phyloP scores from a whole-genome alignment of 805 yeast species.

The Teunomyces gatunensis region DNA sequence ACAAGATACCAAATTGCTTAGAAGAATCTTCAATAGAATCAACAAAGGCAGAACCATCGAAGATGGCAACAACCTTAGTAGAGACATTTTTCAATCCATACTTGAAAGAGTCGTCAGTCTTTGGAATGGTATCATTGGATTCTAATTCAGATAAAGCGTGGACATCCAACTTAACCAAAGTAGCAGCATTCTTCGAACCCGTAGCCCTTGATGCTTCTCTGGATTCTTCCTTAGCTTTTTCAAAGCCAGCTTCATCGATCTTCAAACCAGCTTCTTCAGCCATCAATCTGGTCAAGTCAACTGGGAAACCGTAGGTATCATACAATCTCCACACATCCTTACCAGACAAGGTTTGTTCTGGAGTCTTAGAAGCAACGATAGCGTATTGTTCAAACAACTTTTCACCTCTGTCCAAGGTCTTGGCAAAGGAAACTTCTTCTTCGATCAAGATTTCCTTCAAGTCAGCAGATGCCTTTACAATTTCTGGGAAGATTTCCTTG shows the following conservation, averaged over 20 bases:
- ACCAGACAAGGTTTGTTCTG: conserved; percentile 78
- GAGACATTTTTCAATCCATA: conserved; percentile 69
- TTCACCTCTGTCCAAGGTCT: conserved; percentile 97
- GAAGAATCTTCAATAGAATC: conserved; percentile 38
- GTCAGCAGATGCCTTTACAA: conserved; percentile 64
- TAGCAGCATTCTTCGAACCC: conserved; percentile 55
- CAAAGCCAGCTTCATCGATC: conserved; percentile 91
- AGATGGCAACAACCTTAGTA: conserved; percentile 69
- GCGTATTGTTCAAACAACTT: conserved; percentile 94
- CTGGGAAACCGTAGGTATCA: conserved; percentile 99
- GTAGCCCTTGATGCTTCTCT: conserved; percentile 94
- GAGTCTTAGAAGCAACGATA: conserved; percentile 69
- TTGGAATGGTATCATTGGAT: conserved; percentile 56
- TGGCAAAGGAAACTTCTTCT: conserved; percentile 93
- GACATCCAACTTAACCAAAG: conserved; percentile 79
- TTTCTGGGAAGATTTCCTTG: conserved; percentile 87
- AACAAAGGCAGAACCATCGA: conserved; percentile 63
- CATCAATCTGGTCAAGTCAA: conserved; percentile 95
- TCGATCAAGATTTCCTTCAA: conserved; percentile 90
- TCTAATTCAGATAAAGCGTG: conserved; percentile 79
- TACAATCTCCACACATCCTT: conserved; percentile 97
- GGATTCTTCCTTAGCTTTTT: conserved; percentile 82
- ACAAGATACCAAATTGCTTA: conserved; percentile 69
- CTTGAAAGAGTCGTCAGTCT: conserved; percentile 81
- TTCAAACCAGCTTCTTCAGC: conserved; percentile 95